phyloP scores from a whole-genome alignment of 768 basidiomycete species.

The Chiua virens region DNA sequence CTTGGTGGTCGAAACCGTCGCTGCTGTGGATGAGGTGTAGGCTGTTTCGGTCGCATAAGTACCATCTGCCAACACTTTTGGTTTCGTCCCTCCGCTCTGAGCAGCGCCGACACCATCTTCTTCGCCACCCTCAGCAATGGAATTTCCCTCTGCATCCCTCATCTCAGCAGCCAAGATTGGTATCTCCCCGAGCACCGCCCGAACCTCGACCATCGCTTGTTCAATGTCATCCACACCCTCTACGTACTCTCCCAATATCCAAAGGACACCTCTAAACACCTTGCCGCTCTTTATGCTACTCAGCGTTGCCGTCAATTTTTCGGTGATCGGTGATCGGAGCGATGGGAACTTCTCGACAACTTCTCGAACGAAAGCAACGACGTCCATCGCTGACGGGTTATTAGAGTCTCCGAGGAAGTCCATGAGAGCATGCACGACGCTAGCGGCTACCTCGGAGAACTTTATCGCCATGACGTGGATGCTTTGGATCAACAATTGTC shows the following conservation, averaged over 20 bases:
- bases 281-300: slow-evolving; percentile 92
- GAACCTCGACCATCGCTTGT: slow-evolving; percentile 70
- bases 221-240: slow-evolving; percentile 66
- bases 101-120: slow-evolving; percentile 39
- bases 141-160: slow-evolving; percentile 62
- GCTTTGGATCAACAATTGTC: slow-evolving; percentile 94
- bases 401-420: slow-evolving; percentile 94
- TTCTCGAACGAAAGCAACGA: slow-evolving; percentile 86
- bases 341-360: slow-evolving; percentile 97
- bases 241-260: slow-evolving; percentile 98
- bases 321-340: slow-evolving; percentile 77
- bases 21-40: slow-evolving; percentile 62
- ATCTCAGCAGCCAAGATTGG: slow-evolving; percentile 94
- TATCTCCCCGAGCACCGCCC: slow-evolving; percentile 92
- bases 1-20: slow-evolving; percentile 78
- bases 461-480: slow-evolving; percentile 96
- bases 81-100: slow-evolving; percentile 52
- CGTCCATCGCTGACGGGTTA: slow-evolving; percentile 93
- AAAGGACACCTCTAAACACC: slow-evolving; percentile 93
- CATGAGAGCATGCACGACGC: slow-evolving; percentile 91
- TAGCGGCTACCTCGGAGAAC: slow-evolving; percentile 95
- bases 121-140: slow-evolving; percentile 45
- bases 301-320: slow-evolving; percentile 81
- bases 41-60: slow-evolving; percentile 98
- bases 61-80: slow-evolving; percentile 88